phyloP scores from a whole-genome alignment of 345 rosid genomes.

The Clarkia xantiana region DNA sequence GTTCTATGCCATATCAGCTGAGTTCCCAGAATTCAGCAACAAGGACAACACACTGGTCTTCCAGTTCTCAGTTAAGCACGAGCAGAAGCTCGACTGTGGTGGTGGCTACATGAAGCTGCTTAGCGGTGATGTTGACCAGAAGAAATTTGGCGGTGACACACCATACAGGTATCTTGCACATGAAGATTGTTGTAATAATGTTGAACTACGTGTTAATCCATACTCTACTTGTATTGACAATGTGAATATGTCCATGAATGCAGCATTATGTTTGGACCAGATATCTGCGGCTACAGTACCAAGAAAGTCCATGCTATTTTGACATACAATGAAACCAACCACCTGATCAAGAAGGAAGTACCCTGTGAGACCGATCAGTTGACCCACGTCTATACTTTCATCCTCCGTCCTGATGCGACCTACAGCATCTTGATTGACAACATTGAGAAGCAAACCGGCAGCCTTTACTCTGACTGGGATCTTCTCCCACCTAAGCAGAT shows the following conservation, averaged over 20 bases:
- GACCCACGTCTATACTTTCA: conserved; percentile 78
- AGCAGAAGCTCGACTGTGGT: conserved; percentile 99
- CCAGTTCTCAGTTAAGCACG: conserved; percentile 97
- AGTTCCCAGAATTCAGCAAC: conserved; percentile 84
- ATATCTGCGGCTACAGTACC: conserved; percentile 93
- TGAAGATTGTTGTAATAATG: neutral
- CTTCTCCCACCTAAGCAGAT: conserved; percentile 81
- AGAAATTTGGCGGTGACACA: conserved; percentile 94
- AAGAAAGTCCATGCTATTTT: conserved; percentile 99
- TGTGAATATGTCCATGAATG: conserved; percentile 11
- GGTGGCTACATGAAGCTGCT: conserved; percentile 99
- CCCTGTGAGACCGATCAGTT: conserved; percentile 99
- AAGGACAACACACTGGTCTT: conserved; percentile 84
- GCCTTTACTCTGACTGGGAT: conserved; percentile 87
- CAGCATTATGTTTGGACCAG: conserved; percentile 99
- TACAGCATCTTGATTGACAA: conserved; percentile 86
- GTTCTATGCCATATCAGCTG: conserved; percentile 94
- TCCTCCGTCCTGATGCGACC: conserved; percentile 87
- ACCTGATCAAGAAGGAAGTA: conserved; percentile 91
- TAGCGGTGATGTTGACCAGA: conserved; percentile 79
- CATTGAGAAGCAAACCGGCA: conserved; percentile 85
- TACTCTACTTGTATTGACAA: neutral
- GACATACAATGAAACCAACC: conserved; percentile 62
- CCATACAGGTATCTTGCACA: conserved; percentile 51
- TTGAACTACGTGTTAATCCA: neutral